Evolutionary conservation across 2,329 filamentous ascomycete species (phyloP).

Genomic region (Talaromyces pinophilus): DNA sequence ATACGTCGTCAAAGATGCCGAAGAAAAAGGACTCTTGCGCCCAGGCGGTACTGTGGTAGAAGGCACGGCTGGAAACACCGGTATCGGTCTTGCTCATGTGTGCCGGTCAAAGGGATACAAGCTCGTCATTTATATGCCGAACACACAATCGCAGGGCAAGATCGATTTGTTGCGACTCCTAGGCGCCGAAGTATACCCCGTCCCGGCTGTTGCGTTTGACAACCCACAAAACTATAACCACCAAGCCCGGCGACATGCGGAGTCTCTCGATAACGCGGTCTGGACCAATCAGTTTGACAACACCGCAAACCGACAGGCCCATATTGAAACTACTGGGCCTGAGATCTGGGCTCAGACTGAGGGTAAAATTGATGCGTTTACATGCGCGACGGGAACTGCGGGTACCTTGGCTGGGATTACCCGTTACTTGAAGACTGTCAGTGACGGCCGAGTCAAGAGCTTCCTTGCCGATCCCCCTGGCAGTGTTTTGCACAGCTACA

Average conservation of each 20-base stretch:
- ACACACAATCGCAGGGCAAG: slow-evolving; percentile 98
- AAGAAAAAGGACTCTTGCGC: slow-evolving; percentile 77
- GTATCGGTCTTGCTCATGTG: slow-evolving; percentile 95
- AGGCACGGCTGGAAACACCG: slow-evolving; percentile 96
- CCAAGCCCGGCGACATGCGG: slow-evolving; percentile 88
- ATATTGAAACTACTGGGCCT: slow-evolving; percentile 94
- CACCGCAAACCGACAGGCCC: slow-evolving; percentile 85
- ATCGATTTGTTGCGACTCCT: slow-evolving; percentile 88
- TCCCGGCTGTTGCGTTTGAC: slow-evolving; percentile 92
- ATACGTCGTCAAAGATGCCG: slow-evolving; percentile 90
- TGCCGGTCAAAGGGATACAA: slow-evolving; percentile 90
- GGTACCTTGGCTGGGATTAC: slow-evolving; percentile 90
- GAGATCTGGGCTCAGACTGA: slow-evolving; percentile 94
- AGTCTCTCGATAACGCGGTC: slow-evolving; percentile 79
- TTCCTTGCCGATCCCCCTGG: slow-evolving; percentile 94
- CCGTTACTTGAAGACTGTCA: slow-evolving; percentile 81
- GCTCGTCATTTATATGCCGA: slow-evolving; percentile 98
- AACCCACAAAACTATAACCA: slow-evolving; percentile 98
- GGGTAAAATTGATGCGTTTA: slow-evolving; percentile 88
- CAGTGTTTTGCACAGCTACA: slow-evolving; percentile 88
- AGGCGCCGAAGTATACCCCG: slow-evolving; percentile 92
- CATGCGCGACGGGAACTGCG: slow-evolving; percentile 88
- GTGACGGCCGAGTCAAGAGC: slow-evolving; percentile 74
- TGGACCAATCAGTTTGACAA: slow-evolving; percentile 99
- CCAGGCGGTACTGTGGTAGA: slow-evolving; percentile 94